Evolutionary conservation across 2,329 filamentous ascomycete species (phyloP).

Genomic region (Apiospora arundinis): DNA sequence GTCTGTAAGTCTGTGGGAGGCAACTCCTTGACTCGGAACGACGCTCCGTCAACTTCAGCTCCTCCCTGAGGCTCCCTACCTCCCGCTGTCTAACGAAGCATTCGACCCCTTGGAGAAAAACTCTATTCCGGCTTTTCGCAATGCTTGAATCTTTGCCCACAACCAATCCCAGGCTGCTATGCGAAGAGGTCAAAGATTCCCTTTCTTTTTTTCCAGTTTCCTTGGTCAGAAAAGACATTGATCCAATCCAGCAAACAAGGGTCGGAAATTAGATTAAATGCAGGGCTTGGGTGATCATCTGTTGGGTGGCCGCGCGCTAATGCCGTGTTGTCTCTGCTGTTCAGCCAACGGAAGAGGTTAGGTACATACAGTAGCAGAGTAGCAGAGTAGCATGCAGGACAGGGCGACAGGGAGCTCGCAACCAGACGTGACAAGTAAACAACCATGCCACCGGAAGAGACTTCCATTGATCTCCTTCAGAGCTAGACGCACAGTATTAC

Average conservation of each 20-base stretch:
- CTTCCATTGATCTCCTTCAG: neutral
- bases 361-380: neutral
- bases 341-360: neutral
- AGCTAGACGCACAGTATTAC: slow-evolving; percentile 1
- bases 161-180: neutral
- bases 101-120: slow-evolving; percentile 1
- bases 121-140: neutral
- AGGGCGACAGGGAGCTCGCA: neutral
- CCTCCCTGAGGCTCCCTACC: neutral
- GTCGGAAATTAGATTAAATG: slow-evolving; percentile 13
- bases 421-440: slow-evolving; percentile 6
- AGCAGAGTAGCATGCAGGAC: neutral
- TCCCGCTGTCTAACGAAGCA: neutral
- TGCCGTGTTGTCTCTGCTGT: slow-evolving; percentile 17
- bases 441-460: slow-evolving; percentile 4
- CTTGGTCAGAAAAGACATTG: neutral
- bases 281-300: slow-evolving; percentile 13
- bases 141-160: slow-evolving; percentile 1
- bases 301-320: slow-evolving; percentile 10
- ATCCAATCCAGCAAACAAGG: neutral
- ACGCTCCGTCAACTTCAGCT: neutral
- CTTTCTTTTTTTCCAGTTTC: neutral
- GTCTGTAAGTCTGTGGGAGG: neutral
- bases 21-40: neutral
- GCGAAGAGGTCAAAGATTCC: neutral